Conservation (phyloP, 176 grass and related monocot genomes). For the Thinopyrum elongatum region DNA sequence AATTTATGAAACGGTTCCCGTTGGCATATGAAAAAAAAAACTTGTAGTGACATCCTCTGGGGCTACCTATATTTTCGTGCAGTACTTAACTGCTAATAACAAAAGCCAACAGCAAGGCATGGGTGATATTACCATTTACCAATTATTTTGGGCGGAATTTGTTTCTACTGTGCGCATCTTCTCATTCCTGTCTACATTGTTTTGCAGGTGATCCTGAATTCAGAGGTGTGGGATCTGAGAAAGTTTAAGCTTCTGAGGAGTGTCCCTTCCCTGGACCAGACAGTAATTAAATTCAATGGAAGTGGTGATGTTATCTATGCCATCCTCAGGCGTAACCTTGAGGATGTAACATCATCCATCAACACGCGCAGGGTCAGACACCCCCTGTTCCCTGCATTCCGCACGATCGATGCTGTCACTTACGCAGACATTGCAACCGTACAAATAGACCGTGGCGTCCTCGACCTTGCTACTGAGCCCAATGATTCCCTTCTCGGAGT, state of each 20-base stretch:
- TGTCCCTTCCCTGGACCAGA: conserved; percentile 92
- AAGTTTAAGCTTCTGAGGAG: conserved; percentile 95
- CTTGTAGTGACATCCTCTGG: no score
- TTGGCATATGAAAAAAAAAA: no score
- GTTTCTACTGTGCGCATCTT: background rate
- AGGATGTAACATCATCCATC: conserved; percentile 75
- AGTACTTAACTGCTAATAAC: no score
- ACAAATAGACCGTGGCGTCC: conserved; percentile 87
- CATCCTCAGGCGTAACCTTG: conserved; percentile 82
- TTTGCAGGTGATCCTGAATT: conserved; percentile 88
- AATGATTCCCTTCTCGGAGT: conserved; percentile 82
- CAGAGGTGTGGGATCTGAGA: conserved; percentile 97
- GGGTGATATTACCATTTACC: no score
- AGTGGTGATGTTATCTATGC: conserved; percentile 90
- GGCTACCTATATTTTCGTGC: no score
- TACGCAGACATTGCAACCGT: conserved; percentile 92
- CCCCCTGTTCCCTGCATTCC: conserved; percentile 83
- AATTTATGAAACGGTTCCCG: no score
- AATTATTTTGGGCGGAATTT: no score
- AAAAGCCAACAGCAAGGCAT: no score
- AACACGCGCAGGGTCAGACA: conserved; percentile 77
- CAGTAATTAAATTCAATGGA: conserved; percentile 91
- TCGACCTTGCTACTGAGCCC: conserved; percentile 80
- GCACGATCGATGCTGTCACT: conserved; percentile 84
- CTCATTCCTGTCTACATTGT: conserved; percentile 1